Evolutionary conservation across 2,329 filamentous ascomycete species (phyloP).

Genomic region (Pseudopithomyces chartarum): DNA sequence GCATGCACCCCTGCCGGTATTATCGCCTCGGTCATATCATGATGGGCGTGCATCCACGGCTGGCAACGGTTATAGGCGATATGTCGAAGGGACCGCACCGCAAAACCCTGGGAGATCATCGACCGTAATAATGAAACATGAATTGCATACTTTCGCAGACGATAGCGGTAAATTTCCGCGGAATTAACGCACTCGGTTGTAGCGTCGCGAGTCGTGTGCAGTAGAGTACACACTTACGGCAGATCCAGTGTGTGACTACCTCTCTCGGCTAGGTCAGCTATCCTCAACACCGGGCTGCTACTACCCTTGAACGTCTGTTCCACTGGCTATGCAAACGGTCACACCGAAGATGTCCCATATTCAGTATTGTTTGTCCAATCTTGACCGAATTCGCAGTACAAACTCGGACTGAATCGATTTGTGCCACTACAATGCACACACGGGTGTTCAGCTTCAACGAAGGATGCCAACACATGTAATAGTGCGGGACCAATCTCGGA

Average conservation of each 20-base stretch:
- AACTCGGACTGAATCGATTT: neutral
- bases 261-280: neutral
- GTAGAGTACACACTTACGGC: no score
- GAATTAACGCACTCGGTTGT: neutral
- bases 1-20: neutral
- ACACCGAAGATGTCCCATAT: neutral
- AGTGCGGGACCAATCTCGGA: neutral
- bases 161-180: conserved; percentile 4
- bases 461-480: neutral
- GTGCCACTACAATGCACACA: neutral
- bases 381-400: no score
- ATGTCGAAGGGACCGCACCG: neutral
- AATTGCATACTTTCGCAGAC: neutral
- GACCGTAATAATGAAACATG: neutral
- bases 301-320: neutral
- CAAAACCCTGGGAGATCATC: neutral
- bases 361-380: neutral
- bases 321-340: neutral
- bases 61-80: neutral
- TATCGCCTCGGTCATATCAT: neutral
- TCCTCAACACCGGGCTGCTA: neutral
- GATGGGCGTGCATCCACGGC: neutral
- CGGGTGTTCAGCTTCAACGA: neutral
- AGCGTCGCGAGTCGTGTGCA: conserved; percentile 1
- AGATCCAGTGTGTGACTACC: neutral